Base-by-base conservation (phyloP, 2,329 filamentous ascomycete species). In the Verticillium klebahnii region DNA sequence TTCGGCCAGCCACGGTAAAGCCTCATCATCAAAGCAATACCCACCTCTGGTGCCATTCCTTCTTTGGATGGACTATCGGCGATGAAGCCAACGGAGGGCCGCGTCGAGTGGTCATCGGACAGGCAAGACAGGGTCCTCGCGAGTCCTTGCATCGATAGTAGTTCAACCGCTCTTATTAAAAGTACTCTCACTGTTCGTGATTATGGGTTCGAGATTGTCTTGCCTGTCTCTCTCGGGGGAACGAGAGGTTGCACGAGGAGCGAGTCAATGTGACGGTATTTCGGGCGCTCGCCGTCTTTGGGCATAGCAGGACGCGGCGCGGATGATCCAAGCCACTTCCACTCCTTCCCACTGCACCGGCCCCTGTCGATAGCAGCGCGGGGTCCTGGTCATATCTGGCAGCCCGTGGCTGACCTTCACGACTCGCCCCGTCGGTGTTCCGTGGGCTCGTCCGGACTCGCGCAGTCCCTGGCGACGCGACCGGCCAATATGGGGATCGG, bases 351-450 rank as follows among this genome's bases (percentile, higher is more conserved):
- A 23, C n/a, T 23, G 40, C 40, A n/a, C 37, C 9, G 15, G 6
- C n/a, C 58, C 62, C 59, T 64, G 64, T 54, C 58, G 17, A 65
- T 65, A 64, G 54, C 40, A 57, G 40, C 59, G 25, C 31, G 25
- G 50, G 55, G 57, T 45, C 52, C 40, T 23, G 40, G 40, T 23
- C 40, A 19, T 50, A 50, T 23, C n/a, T 29, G 29, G 29, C 29
- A 40, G 15, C 37, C 4, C 40, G 23, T 19, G 40, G 40, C 5
- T n/a, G 40, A 50, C 40, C 8, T 3, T 23, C 7, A 23, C 40
- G 40, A 50, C 19, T 50, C 40, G 23, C 7, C 9, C 40, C 40
- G 23, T 9, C 40, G 40, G 19, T 23, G n/a, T 50, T 50, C 40
- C n/a, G 40, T 23, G 40, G 39, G 40, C 19, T 9, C 40, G 8